These are phyloP conservation scores for Salmacisia buchloeana DNA, from an alignment of 1,284 basidiomycete species.

Conservation along the genomic window DNA sequence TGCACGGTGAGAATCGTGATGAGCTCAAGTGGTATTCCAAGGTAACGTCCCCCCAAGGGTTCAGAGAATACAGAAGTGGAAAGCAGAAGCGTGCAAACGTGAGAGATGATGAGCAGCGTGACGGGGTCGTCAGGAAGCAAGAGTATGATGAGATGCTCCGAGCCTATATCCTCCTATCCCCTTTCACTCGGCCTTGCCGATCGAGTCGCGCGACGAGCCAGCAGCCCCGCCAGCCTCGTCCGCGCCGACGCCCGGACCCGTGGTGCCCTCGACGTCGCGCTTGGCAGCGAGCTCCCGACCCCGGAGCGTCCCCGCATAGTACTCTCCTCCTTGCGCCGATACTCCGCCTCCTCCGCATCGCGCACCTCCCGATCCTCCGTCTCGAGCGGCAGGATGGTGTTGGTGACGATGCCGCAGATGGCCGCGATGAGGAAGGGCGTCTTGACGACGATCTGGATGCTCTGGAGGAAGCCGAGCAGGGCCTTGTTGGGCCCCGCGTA, in stretches of 20 bases:
- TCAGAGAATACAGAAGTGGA: background rate
- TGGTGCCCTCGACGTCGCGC: slow-evolving; percentile 6
- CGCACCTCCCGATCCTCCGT: slow-evolving; percentile 23
- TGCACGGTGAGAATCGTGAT: too few relatives aligned
- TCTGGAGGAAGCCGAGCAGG: slow-evolving; percentile 66
- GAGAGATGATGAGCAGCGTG: background rate
- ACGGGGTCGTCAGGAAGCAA: background rate
- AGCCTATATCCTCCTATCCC: background rate
- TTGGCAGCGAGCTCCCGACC: background rate
- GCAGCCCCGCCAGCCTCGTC: background rate
- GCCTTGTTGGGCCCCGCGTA: slow-evolving; percentile 58
- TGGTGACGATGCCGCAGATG: slow-evolving; percentile 51
- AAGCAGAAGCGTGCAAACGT: too few relatives aligned
- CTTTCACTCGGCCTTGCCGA: background rate
- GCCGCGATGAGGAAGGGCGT: slow-evolving; percentile 62
- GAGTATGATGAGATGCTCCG: background rate
- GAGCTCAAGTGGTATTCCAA: too few relatives aligned
- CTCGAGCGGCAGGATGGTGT: slow-evolving; percentile 34
- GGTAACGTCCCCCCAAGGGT: too few relatives aligned
- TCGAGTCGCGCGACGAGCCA: slow-evolving; percentile 2
- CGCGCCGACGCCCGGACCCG: background rate
- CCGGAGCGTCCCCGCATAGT: background rate
- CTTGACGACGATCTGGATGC: background rate
- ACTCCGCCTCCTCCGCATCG: slow-evolving; percentile 5
- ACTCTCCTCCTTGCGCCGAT: background rate